Percentiles rank a stretch among this genome's conserved stretches.
phyloP scores from a whole-genome alignment of 1,284 basidiomycete species.

The Apiotrichum brassicae region DNA sequence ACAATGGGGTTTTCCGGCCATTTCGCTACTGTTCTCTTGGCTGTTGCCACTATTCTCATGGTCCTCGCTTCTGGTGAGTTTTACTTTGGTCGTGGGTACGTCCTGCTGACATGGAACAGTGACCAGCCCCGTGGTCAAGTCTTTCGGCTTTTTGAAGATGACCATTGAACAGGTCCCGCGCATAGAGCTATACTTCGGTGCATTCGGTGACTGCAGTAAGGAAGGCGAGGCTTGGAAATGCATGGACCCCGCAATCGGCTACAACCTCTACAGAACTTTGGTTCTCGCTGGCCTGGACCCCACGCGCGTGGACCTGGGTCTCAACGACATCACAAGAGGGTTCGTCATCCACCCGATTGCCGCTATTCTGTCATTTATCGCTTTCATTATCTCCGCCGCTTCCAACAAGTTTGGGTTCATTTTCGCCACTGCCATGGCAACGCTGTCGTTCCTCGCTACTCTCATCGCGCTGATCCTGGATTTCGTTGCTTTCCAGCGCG shows the following conservation, averaged over 20 bases:
- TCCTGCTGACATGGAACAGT: too few species aligned
- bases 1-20: too few species aligned
- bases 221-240: constrained; percentile 10
- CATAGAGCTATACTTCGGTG: constrained; percentile 19
- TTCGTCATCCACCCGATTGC: background rate
- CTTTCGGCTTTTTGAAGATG: background rate
- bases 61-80: too few species aligned
- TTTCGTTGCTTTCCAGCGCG: background rate
- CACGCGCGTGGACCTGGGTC: constrained; percentile 10
- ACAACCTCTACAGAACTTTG: constrained; percentile 23
- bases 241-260: constrained; percentile 22
- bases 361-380: background rate
- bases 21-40: too few species aligned
- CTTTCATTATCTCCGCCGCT: background rate
- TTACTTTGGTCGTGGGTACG: too few species aligned
- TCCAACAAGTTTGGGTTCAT: constrained; percentile 1
- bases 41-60: too few species aligned
- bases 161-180: too few species aligned
- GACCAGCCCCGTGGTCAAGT: background rate
- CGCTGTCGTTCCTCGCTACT: background rate
- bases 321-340: constrained; percentile 25
- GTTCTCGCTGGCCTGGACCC: constrained; percentile 14
- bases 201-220: constrained; percentile 35
- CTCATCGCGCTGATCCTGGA: background rate
- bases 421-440: background rate